Evolutionary conservation across 805 yeast species (phyloP).

Genomic region (Martiniozyma abietophila): DNA sequence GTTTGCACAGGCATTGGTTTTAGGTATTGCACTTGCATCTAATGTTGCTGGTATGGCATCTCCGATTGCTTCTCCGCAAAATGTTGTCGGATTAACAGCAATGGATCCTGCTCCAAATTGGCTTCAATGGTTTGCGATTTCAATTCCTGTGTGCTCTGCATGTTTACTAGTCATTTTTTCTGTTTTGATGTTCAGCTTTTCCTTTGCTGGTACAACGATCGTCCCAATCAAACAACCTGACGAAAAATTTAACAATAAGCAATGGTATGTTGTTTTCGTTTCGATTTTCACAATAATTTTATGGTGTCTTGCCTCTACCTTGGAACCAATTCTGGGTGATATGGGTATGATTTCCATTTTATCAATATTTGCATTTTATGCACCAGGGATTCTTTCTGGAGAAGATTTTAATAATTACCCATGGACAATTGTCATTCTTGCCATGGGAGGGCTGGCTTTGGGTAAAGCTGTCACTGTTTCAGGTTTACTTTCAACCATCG

Average conservation of each 20-base stretch:
- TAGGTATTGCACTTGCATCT: conserved; percentile 90
- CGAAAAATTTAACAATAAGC: conserved; percentile 63
- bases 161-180: conserved; percentile 65
- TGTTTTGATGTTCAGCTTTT: conserved; percentile 56
- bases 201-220: conserved; percentile 33
- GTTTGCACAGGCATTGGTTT: conserved; percentile 72
- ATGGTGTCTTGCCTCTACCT: conserved; percentile 82
- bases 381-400: conserved; percentile 75
- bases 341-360: conserved; percentile 94
- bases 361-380: conserved; percentile 87
- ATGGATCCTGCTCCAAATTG: conserved; percentile 82
- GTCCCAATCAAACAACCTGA: conserved; percentile 53
- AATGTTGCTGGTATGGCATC: conserved; percentile 96
- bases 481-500: conserved; percentile 75
- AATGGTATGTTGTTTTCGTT: conserved; percentile 64
- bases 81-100: conserved; percentile 78
- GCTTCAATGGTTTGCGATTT: conserved; percentile 89
- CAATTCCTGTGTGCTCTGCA: conserved; percentile 68
- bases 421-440: conserved; percentile 92
- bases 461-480: conserved; percentile 94
- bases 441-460: conserved; percentile 96
- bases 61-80: conserved; percentile 96
- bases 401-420: conserved; percentile 94
- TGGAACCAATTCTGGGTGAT: conserved; percentile 74
- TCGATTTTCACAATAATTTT: conserved; percentile 65